Evolutionary conservation across 2,329 filamentous ascomycete species (phyloP), one percentile per base, ranked within the genome.

Genomic region (Claviceps paspali): DNA sequence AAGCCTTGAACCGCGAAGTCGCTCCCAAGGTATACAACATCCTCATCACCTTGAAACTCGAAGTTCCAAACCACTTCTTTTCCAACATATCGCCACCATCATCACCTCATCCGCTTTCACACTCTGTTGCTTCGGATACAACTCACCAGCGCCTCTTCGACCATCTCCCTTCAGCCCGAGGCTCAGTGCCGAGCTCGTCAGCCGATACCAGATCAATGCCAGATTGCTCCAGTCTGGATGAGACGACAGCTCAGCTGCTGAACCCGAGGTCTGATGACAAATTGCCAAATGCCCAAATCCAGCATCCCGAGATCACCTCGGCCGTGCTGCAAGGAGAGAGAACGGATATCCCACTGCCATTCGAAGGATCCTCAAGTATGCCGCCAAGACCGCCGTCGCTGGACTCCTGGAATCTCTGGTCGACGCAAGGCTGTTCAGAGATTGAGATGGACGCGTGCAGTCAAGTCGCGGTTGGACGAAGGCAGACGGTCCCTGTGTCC

Each of bases 21-120:
- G 68, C 68, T 2, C 61, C 66, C 1, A 59, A 56, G 35, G 63
- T 72, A 10, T 54, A 62, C 33, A 64, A 72, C 35, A 62, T 69
- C 23, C 52, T 75, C 12, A 65, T 65, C 52, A 60, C 67, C 34
- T 67, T 74, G 63, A 73, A 65, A 47, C 59, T 74, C 10, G 61
- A 64, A 32, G 48, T 49, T n/a, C 48, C 47, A 4, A 29, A 24
- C 7, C 31, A 19, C 40, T 48, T 52, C 41, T 44, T 52, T 43
- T 43, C 41, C 6, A 43, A 47, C 19, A 31, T 45, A 21, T 57
- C 55, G 12, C 51, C 52, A 22, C 53, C 51, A 3, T 46, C 43
- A 10, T 47, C 48, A 8, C 48, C 47, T 6, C 43, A 43, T 11
- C 40, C 41, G 21, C 22, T 29, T 10, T 30, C 43, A 8, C 29